These are phyloP conservation scores for Clarireedia sp. DNA, from an alignment of 2,329 filamentous ascomycete genomes.

Conservation along the genomic window DNA sequence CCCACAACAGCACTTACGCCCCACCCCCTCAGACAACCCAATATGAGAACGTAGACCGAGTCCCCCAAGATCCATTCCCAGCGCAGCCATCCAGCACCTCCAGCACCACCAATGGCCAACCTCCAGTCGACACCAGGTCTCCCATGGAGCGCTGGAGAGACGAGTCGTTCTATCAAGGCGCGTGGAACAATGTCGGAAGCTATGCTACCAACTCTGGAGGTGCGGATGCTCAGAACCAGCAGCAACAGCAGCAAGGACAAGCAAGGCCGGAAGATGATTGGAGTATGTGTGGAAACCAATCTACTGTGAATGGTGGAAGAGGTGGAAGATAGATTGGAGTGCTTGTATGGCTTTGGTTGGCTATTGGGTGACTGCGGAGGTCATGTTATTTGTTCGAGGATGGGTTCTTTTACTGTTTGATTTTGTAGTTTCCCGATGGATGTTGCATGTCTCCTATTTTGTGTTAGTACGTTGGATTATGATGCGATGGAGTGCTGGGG, in stretches of 20 bases:
- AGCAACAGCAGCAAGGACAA: background rate
- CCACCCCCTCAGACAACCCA: background rate
- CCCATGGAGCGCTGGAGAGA: background rate
- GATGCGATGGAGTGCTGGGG: no score
- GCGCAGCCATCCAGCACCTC: background rate
- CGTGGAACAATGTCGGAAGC: background rate
- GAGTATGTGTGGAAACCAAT: background rate
- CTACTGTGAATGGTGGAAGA: background rate
- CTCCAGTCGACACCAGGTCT: background rate
- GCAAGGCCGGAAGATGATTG: background rate
- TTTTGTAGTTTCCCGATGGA: background rate
- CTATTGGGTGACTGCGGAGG: background rate
- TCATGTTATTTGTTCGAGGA: background rate
- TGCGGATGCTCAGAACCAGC: background rate
- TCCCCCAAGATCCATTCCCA: background rate
- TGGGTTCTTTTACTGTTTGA: background rate
- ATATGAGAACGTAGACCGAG: background rate
- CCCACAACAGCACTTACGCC: background rate
- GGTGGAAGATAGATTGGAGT: background rate
- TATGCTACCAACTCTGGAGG: background rate
- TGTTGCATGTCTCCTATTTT: background rate
- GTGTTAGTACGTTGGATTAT: no score
- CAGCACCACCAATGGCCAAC: background rate
- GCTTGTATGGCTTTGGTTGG: background rate
- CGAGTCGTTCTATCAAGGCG: background rate